Evolutionary conservation across 2,329 filamentous ascomycete genomes (phyloP).

Genomic region (Colletotrichum endophyticum): DNA sequence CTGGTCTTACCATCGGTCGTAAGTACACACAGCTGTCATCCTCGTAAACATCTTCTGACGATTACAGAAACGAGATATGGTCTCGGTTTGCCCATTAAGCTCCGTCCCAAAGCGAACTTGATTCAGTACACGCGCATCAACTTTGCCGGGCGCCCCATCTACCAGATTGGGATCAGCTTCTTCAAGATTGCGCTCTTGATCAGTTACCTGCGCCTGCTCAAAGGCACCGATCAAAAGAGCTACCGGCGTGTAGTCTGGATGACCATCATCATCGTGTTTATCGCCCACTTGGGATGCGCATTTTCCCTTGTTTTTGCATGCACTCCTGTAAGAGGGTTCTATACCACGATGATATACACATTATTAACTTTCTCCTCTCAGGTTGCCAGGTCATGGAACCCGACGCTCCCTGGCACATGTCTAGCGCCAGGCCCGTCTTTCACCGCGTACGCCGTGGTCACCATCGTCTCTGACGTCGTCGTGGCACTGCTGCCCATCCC

Average conservation of each 20-base stretch:
- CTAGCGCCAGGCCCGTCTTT: constrained; percentile 52
- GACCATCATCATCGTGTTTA: constrained; percentile 46
- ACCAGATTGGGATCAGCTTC: constrained; percentile 59
- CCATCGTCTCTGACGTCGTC: constrained; percentile 54
- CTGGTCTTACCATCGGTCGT: constrained; percentile 54
- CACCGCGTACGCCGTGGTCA: constrained; percentile 55
- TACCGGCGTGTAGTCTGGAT: constrained; percentile 51
- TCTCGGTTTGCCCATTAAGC: constrained; percentile 49
- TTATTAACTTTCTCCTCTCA: constrained; percentile 11
- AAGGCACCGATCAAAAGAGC: constrained; percentile 47
- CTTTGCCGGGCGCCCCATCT: constrained; percentile 58
- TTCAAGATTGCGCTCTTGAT: constrained; percentile 61
- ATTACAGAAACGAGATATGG: constrained; percentile 56
- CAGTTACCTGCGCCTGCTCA: constrained; percentile 56
- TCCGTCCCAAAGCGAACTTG: constrained; percentile 48
- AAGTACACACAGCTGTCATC: constrained; percentile 24
- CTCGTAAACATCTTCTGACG: background rate
- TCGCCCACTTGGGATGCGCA: constrained; percentile 53
- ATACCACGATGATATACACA: no score
- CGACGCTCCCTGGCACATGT: constrained; percentile 43
- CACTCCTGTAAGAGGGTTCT: constrained; percentile 40
- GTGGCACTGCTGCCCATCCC: constrained; percentile 57
- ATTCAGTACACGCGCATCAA: constrained; percentile 53
- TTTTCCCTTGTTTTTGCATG: constrained; percentile 56
- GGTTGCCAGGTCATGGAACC: constrained; percentile 52